Conservation (phyloP, 2,329 filamentous ascomycete species). For the Alternaria incomplexa region DNA sequence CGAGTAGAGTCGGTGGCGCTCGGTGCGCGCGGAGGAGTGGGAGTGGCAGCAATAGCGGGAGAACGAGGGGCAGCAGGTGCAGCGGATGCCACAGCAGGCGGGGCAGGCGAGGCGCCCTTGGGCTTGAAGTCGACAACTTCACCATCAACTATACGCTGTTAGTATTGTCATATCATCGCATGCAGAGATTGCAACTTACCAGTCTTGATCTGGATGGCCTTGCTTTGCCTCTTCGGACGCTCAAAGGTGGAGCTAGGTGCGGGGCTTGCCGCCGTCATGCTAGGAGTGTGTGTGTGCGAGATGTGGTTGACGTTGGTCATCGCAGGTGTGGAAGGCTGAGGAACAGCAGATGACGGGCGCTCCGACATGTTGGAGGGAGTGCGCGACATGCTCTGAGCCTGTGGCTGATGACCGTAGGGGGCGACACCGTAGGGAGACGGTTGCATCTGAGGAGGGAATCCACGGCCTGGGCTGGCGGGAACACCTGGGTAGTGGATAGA, state of each 20-base stretch:
- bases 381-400: constrained; percentile 70
- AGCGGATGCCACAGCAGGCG: constrained; percentile 43
- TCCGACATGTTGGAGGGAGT: constrained; percentile 64
- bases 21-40: constrained; percentile 68
- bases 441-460: constrained; percentile 54
- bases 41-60: constrained; percentile 72
- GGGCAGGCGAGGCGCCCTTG: constrained; percentile 50
- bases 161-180: not conserved
- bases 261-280: constrained; percentile 63
- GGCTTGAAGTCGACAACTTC: constrained; percentile 71
- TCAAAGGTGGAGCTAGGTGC: constrained; percentile 68
- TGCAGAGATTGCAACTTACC: not conserved
- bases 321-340: constrained; percentile 64
- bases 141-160: constrained; percentile 79
- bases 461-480: constrained; percentile 54
- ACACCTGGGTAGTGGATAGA: constrained; percentile 54
- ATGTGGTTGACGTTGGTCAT: constrained; percentile 51
- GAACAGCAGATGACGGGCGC: constrained; percentile 65
- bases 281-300: constrained; percentile 61
- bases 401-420: constrained; percentile 61
- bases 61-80: constrained; percentile 62
- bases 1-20: constrained; percentile 70
- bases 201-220: constrained; percentile 84
- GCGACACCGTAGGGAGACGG: constrained; percentile 55
- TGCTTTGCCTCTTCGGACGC: constrained; percentile 69